Conservation (phyloP, 257 asterid genomes). For the Petunia secreta region DNA sequence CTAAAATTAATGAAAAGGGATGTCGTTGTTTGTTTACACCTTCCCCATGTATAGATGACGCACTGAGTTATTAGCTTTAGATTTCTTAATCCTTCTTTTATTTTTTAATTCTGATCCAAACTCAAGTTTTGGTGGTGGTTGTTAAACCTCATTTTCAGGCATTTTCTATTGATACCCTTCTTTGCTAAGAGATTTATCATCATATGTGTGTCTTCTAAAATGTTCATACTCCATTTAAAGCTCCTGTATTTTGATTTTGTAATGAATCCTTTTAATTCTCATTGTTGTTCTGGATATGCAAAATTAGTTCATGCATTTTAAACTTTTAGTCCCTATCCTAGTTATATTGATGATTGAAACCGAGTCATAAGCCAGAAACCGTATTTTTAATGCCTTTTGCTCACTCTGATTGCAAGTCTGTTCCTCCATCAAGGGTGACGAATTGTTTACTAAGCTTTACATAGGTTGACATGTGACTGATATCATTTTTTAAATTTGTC, state of each 20-base stretch:
- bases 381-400: not conserved
- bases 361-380: slow-evolving; percentile 12
- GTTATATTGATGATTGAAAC: slow-evolving; percentile 2
- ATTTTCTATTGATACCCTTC: not conserved
- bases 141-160: not conserved
- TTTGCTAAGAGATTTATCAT: slow-evolving; percentile 21
- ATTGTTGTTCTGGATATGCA: not conserved
- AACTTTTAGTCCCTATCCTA: not conserved
- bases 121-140: not conserved
- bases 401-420: not conserved
- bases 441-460: not conserved
- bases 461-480: not conserved
- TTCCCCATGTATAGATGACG: not conserved
- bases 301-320: not conserved
- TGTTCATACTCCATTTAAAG: not conserved
- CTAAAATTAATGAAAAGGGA: not conserved
- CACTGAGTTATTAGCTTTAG: not conserved
- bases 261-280: slow-evolving; percentile 1
- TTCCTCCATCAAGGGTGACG: slow-evolving; percentile 1
- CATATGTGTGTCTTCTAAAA: not conserved
- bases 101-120: not conserved
- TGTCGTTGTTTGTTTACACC: not conserved
- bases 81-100: too few species aligned
- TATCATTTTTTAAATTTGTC: slow-evolving; percentile 33
- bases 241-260: not conserved